Evolutionary conservation across 2,329 filamentous ascomycete species (phyloP).

Genomic region (Volutella citrinella): DNA sequence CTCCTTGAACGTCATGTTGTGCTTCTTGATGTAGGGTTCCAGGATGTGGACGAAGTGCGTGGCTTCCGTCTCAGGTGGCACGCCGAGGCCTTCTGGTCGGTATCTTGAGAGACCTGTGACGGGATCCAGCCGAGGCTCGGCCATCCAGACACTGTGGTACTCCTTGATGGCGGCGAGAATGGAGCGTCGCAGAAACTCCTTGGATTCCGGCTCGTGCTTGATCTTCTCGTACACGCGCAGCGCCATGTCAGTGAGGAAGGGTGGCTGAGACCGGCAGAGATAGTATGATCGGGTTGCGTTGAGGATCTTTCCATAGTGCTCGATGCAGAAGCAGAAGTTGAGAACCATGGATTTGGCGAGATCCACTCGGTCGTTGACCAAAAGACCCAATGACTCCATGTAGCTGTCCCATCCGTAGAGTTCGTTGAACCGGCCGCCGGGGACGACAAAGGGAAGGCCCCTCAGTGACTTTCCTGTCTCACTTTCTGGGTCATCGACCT

Average conservation of each 20-base stretch:
- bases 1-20: slow-evolving; percentile 75
- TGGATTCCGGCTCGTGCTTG: slow-evolving; percentile 74
- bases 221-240: slow-evolving; percentile 91
- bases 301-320: slow-evolving; percentile 96
- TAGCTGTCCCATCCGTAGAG: slow-evolving; percentile 99
- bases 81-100: slow-evolving; percentile 76
- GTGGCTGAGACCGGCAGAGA: slow-evolving; percentile 87
- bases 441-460: slow-evolving; percentile 93
- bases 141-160: slow-evolving; percentile 86
- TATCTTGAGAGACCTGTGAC: slow-evolving; percentile 81
- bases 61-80: slow-evolving; percentile 88
- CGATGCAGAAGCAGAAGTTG: slow-evolving; percentile 98
- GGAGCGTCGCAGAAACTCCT: slow-evolving; percentile 76
- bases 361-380: slow-evolving; percentile 81
- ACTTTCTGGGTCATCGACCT: slow-evolving; percentile 56
- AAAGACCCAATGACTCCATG: slow-evolving; percentile 89
- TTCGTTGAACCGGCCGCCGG: slow-evolving; percentile 96
- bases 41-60: slow-evolving; percentile 83
- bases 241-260: slow-evolving; percentile 96
- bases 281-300: slow-evolving; percentile 98
- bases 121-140: slow-evolving; percentile 72
- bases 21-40: slow-evolving; percentile 77
- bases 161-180: slow-evolving; percentile 95
- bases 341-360: slow-evolving; percentile 91
- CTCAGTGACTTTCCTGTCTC: slow-evolving; percentile 67